Base-by-base conservation (phyloP, 148 eudicot species). In the Arctostaphylos glauca region DNA sequence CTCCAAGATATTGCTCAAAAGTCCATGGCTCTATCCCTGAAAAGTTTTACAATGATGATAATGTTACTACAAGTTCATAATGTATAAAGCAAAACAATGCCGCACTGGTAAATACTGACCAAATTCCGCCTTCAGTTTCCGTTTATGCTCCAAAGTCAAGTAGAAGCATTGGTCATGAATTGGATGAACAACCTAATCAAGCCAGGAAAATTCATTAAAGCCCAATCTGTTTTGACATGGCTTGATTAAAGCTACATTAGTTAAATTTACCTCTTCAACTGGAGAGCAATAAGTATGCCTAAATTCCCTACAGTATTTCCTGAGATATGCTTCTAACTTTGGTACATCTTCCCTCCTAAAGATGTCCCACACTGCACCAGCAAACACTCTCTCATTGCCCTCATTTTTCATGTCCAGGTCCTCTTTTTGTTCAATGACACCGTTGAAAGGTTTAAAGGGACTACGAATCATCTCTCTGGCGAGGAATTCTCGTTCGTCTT, bases 341-440 rank as follows among this genome's bases (percentile, higher is more conserved):
- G 96, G 93, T 52, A 94, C 94, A 84, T 96, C 99, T 86, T 94
- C 93, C 81, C 99, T 88, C 73, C 93, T 84, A 76, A 96, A 94
- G 43, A 96, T 96, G 85, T 96, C 99, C 99, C 99, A 96, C 5
- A 96, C 84, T 54, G 99, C 98, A 80, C 93, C 92, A n/a, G 48
- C 9, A 6, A 23, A 48, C 18, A 56, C 62, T 67, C n/a, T 21
- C 31, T 46, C 70, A 23, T 56, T 25, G 23, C 13, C 14, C 18
- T 15, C 67, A 21, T 72, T 79, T 18, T 54, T 68, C 47, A 47
- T 41, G 41, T 80, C 79, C 52, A 83, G 81, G 15, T 62, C 55
- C 25, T 25, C 15, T 15, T 77, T 48, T 16, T 44, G 52, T 31
- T 46, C 23, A 52, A 5, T 68, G 58, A 60, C 49, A 31, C 62